These are phyloP conservation scores for Kwoniella dejecticola DNA, from an alignment of 768 basidiomycete genomes.

Conservation along the genomic window DNA sequence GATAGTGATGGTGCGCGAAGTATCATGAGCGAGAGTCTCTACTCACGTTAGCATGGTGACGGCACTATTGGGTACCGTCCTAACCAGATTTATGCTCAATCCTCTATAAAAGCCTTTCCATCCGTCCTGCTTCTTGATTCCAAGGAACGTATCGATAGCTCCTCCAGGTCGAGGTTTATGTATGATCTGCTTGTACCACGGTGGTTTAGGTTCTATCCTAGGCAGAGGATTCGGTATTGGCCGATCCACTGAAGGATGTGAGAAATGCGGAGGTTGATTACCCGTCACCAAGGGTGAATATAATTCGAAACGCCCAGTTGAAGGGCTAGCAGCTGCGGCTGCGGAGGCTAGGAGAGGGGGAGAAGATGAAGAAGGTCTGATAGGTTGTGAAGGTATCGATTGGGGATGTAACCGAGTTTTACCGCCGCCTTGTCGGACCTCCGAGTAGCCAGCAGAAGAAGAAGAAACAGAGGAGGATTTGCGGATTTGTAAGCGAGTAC, in stretches of 20 bases:
- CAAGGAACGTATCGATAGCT: constrained; percentile 70
- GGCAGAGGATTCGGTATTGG: constrained; percentile 17
- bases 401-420: constrained; percentile 10
- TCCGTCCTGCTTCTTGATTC: constrained; percentile 77
- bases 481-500: constrained; percentile 90
- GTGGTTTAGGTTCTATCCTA: constrained; percentile 16
- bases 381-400: constrained; percentile 13
- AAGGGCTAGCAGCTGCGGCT: no score
- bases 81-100: constrained; percentile 84
- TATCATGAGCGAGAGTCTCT: no score
- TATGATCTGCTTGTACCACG: constrained; percentile 35
- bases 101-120: constrained; percentile 91
- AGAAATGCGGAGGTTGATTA: constrained; percentile 39
- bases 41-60: constrained; percentile 92
- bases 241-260: constrained; percentile 3
- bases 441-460: background rate
- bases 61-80: constrained; percentile 94
- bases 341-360: no score
- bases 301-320: constrained; percentile 50
- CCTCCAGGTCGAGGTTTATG: constrained; percentile 59
- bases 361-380: background rate
- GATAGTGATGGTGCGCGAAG: no score
- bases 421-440: background rate
- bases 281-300: constrained; percentile 63
- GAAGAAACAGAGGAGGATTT: constrained; percentile 22